Base-by-base conservation (phyloP, 352 stramenopile species). In the Phytophthora idaei region DNA sequence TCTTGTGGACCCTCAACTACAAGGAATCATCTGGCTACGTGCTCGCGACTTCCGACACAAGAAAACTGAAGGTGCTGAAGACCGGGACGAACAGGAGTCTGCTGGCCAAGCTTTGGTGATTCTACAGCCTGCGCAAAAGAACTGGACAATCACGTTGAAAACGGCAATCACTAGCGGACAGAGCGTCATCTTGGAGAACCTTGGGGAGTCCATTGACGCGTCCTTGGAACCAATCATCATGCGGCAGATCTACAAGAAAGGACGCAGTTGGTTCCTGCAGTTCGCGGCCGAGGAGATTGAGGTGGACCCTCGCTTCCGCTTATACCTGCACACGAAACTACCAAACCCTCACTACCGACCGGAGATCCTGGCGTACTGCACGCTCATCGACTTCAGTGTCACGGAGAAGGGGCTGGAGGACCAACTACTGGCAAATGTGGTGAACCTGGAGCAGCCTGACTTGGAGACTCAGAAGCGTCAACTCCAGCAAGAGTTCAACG, bases 331-430 rank as follows among this genome's bases (percentile, higher is more conserved):
- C 69, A 98, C 91, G 0, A 97, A 97, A 51, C 71, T 98, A 1
- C 87, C 89, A 1, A 98, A 98, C 36, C 94, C 93, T 5, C 93
- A 98, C 67, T 98, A 97, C 63, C 83, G 86, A 1, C 93, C 93
- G 0, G 93, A 98, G 61, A 84, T 98, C n/a, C 70, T 95, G 14
- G 90, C 93, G 27, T 94, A 97, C 58, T 98, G 90, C 58, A 98
- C 92, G 41, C 76, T 98, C 1, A 97, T 98, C 54, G 96, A 98
- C 69, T 98, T 98, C 52, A 97, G 94, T 46, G 93, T 98, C 21
- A 98, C 93, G 10, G 86, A 97, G 48, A 85, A 83, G 46, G 92
- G 92, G 0, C 71, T 98, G 0, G 91, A 97, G 69, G 92, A 98
- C 39, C 92, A 98, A 58, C 68, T 98, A 4, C 68, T 98, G 0